Evolutionary conservation across 2,329 filamentous ascomycete species (phyloP).

Genomic region (Neonectria hederae): DNA sequence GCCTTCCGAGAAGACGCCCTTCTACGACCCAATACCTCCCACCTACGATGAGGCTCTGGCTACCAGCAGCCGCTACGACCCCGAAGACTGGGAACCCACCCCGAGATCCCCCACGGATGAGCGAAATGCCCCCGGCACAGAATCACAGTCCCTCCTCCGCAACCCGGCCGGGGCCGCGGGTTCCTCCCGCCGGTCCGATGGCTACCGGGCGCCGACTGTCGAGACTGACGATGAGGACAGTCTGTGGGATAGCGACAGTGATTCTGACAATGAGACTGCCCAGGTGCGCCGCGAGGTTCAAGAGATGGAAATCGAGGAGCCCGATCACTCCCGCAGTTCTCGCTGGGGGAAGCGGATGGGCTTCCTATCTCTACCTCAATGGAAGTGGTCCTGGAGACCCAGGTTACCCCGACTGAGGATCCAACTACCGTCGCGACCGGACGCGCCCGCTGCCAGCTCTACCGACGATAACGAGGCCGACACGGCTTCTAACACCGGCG

Average conservation of each 20-base stretch:
- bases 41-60: slow-evolving; percentile 56
- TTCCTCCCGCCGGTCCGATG: slow-evolving; percentile 56
- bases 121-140: slow-evolving; percentile 74
- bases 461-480: slow-evolving; percentile 39
- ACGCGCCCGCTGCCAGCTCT: slow-evolving; percentile 33
- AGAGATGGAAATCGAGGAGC: slow-evolving; percentile 87
- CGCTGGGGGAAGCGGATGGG: slow-evolving; percentile 66
- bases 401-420: slow-evolving; percentile 62
- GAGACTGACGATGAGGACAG: slow-evolving; percentile 77
- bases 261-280: slow-evolving; percentile 64
- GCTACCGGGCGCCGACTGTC: slow-evolving; percentile 84
- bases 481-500: slow-evolving; percentile 40
- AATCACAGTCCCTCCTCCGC: slow-evolving; percentile 79
- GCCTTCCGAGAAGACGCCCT: slow-evolving; percentile 53
- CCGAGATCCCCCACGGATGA: slow-evolving; percentile 55
- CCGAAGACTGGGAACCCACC: slow-evolving; percentile 43
- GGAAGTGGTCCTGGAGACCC: slow-evolving; percentile 65
- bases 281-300: slow-evolving; percentile 84
- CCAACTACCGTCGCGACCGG: slow-evolving; percentile 54
- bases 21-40: slow-evolving; percentile 55
- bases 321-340: slow-evolving; percentile 55
- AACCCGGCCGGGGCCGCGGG: slow-evolving; percentile 55
- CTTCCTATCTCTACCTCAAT: slow-evolving; percentile 62
- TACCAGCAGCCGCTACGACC: slow-evolving; percentile 46
- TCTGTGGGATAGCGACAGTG: slow-evolving; percentile 60